phyloP scores from a whole-genome alignment of 2,329 filamentous ascomycete genomes.

The Cercospora beticola region DNA sequence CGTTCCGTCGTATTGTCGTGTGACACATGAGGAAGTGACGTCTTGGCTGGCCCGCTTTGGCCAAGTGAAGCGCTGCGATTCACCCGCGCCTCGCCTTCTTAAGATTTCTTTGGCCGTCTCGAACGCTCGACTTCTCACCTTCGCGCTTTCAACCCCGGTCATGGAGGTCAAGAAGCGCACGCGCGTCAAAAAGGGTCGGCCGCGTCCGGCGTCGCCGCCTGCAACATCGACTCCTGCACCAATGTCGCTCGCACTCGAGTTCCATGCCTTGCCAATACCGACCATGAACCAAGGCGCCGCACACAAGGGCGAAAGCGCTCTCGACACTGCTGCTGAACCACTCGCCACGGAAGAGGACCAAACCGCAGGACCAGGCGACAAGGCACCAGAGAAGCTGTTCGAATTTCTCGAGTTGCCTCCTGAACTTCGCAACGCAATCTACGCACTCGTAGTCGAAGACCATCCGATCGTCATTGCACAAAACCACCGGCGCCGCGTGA shows the following conservation, averaged over 20 bases:
- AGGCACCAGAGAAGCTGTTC: not conserved
- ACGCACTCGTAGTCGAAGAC: not conserved
- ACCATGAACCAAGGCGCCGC: not conserved
- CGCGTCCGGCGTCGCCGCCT: no score
- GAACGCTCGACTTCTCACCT: not conserved
- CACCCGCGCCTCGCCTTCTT: not conserved
- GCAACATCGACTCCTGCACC: not conserved
- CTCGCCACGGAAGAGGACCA: not conserved
- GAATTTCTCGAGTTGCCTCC: not conserved
- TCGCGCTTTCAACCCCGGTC: not conserved
- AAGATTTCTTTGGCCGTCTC: not conserved
- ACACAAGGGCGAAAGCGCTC: not conserved
- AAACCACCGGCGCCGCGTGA: not conserved
- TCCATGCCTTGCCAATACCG: not conserved
- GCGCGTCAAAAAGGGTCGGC: not conserved
- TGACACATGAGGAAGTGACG: not conserved
- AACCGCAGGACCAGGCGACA: not conserved
- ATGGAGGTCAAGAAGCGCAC: not conserved
- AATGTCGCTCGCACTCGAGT: not conserved
- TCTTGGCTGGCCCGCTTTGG: not conserved
- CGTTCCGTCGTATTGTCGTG: not conserved
- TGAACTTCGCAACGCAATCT: constrained; percentile 3
- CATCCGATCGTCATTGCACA: not conserved
- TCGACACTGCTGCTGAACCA: not conserved
- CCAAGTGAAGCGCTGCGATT: not conserved